Percentiles rank a stretch among this genome's conserved stretches.
phyloP scores from a whole-genome alignment of 495 filamentous ascomycete genomes.

The Penicillium alfredii region DNA sequence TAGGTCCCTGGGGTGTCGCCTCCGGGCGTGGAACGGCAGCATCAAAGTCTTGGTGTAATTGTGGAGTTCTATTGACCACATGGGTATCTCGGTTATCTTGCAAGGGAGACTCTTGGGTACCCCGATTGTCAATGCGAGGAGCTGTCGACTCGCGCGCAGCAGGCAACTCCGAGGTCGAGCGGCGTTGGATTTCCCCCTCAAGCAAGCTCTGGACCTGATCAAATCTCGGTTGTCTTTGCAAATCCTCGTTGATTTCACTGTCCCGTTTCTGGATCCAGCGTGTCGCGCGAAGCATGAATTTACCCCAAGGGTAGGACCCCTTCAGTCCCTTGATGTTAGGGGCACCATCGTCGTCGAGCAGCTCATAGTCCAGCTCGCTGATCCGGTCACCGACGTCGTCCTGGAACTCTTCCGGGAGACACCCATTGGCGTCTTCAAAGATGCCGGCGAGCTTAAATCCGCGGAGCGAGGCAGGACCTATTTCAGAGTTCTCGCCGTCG shows the following conservation, averaged over 20 bases:
- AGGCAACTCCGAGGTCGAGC: too few relatives aligned
- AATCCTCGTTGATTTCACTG: constrained; percentile 25
- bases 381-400: constrained; percentile 29
- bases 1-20: too few relatives aligned
- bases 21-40: too few relatives aligned
- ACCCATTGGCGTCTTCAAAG: constrained; percentile 26
- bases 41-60: too few relatives aligned
- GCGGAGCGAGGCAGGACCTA: constrained; percentile 18
- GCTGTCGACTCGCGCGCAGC: too few relatives aligned
- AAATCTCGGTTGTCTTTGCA: constrained; percentile 14
- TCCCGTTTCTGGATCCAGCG: constrained; percentile 32
- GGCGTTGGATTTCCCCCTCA: not conserved
- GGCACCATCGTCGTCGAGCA: constrained; percentile 17
- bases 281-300: constrained; percentile 25
- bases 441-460: constrained; percentile 25
- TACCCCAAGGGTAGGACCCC: constrained; percentile 25
- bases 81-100: too few relatives aligned
- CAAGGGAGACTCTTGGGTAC: too few relatives aligned
- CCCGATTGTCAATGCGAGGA: too few relatives aligned
- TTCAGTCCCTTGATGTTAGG: constrained; percentile 23
- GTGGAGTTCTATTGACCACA: too few relatives aligned
- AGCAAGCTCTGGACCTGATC: constrained; percentile 19
- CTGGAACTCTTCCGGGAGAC: constrained; percentile 26
- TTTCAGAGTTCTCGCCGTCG: constrained; percentile 11
- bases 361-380: constrained; percentile 23